These are phyloP conservation scores for Russula olivacea DNA, from an alignment of 768 basidiomycete species.

Conservation along the genomic window DNA sequence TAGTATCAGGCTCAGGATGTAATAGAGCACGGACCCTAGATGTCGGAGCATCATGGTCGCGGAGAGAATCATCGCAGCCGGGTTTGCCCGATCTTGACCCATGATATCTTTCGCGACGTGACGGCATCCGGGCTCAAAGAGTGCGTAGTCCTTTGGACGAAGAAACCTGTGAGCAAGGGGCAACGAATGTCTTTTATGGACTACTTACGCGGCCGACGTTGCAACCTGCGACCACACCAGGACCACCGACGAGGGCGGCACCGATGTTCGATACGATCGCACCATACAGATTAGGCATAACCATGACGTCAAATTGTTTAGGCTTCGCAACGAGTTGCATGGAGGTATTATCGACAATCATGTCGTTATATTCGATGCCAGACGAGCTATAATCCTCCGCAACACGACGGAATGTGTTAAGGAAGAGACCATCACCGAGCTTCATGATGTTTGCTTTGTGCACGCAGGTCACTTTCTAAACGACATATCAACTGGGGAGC, in stretches of 20 bases:
- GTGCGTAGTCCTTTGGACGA: slow-evolving; percentile 73
- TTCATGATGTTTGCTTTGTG: slow-evolving; percentile 99
- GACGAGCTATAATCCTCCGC: slow-evolving; percentile 94
- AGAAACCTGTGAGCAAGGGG: not conserved
- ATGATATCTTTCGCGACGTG: slow-evolving; percentile 94
- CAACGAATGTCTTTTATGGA: not conserved
- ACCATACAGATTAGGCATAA: slow-evolving; percentile 96
- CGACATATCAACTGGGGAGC: not conserved
- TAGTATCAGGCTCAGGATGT: slow-evolving; percentile 16
- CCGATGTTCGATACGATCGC: slow-evolving; percentile 98
- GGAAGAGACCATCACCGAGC: slow-evolving; percentile 97
- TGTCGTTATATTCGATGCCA: slow-evolving; percentile 91
- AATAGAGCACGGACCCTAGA: slow-evolving; percentile 60
- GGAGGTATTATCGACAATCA: slow-evolving; percentile 99
- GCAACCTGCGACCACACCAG: slow-evolving; percentile 96
- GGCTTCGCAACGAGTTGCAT: slow-evolving; percentile 99
- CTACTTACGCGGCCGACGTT: slow-evolving; percentile 83
- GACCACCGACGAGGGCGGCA: slow-evolving; percentile 96
- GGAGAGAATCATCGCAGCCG: slow-evolving; percentile 94
- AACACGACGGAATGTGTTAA: slow-evolving; percentile 94
- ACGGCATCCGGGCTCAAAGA: slow-evolving; percentile 98
- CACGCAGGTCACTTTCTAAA: slow-evolving; percentile 96
- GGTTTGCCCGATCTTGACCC: slow-evolving; percentile 94
- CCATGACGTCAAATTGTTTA: slow-evolving; percentile 98
- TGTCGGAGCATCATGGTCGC: slow-evolving; percentile 98